phyloP scores from a whole-genome alignment of 805 yeast species.

The Sugiyamaella lignohabitans region DNA sequence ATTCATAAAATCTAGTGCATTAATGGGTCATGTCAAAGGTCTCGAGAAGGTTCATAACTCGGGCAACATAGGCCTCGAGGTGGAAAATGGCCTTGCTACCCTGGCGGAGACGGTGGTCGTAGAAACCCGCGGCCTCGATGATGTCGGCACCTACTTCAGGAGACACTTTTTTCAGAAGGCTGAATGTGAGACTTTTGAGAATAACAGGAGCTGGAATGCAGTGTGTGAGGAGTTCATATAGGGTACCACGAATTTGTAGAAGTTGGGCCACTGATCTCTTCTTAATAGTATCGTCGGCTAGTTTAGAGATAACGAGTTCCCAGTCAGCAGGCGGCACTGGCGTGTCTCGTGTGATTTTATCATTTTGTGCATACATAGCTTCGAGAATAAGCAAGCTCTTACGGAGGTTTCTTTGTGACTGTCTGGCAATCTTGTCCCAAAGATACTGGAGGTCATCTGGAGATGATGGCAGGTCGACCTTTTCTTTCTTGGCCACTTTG shows the following conservation, averaged over 20 bases:
- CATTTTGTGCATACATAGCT: constrained; percentile 46
- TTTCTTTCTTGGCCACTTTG: constrained; percentile 54
- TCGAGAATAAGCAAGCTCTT: constrained; percentile 74
- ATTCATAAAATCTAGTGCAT: not conserved
- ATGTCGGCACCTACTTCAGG: constrained; percentile 25
- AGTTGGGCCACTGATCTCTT: constrained; percentile 52
- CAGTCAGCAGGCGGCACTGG: constrained; percentile 74
- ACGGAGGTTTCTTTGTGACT: constrained; percentile 67
- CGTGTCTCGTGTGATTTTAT: constrained; percentile 32
- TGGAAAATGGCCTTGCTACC: constrained; percentile 92
- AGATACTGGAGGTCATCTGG: constrained; percentile 38
- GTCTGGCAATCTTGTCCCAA: constrained; percentile 46
- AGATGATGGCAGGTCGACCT: constrained; percentile 33
- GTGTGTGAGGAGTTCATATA: constrained; percentile 81
- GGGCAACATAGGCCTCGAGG: constrained; percentile 89
- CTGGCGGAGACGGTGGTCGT: constrained; percentile 76
- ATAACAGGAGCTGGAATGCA: constrained; percentile 88
- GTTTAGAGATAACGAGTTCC: constrained; percentile 67
- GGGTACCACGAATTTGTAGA: constrained; percentile 53
- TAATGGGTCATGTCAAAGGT: constrained; percentile 4
- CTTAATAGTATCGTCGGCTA: constrained; percentile 53
- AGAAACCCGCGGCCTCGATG: constrained; percentile 53
- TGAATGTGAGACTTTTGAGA: constrained; percentile 49
- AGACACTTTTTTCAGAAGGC: constrained; percentile 29
- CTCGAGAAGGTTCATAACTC: constrained; percentile 72